These are phyloP conservation scores for Mycena galopus DNA, from an alignment of 768 basidiomycete genomes.

Conservation along the genomic window DNA sequence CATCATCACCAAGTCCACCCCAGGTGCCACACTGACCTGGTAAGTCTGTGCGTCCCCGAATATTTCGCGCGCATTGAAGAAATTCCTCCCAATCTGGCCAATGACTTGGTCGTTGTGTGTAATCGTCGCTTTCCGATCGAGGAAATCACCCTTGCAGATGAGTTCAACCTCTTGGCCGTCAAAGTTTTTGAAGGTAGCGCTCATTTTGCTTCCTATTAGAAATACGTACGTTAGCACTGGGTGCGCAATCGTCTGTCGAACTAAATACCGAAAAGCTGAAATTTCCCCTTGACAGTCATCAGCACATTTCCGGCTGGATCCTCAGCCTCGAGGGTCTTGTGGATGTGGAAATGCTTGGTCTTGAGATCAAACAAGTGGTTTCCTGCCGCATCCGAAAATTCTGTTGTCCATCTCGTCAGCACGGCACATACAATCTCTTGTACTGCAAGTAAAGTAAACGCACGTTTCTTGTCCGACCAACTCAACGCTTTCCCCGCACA, in stretches of 20 bases:
- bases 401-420: constrained; percentile 9
- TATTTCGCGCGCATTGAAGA: neutral
- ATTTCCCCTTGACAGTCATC: constrained; percentile 8
- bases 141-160: neutral
- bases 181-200: neutral
- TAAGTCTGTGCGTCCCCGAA: neutral
- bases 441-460: constrained; percentile 3
- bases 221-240: neutral
- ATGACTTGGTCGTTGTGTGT: neutral
- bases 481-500: constrained; percentile 16
- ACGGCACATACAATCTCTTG: neutral
- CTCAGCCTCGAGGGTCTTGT: neutral
- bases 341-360: constrained; percentile 16
- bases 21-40: neutral
- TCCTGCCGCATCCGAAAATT: constrained; percentile 11
- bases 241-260: neutral
- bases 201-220: constrained; percentile 6
- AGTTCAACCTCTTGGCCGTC: neutral
- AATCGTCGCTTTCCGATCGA: neutral
- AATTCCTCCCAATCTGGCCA: neutral
- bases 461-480: constrained; percentile 16
- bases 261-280: neutral
- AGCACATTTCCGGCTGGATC: constrained; percentile 16
- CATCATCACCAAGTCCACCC: neutral
- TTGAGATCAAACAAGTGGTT: constrained; percentile 15